Base-by-base conservation (phyloP, 306 rosid genomes). In the Urtica urens region DNA sequence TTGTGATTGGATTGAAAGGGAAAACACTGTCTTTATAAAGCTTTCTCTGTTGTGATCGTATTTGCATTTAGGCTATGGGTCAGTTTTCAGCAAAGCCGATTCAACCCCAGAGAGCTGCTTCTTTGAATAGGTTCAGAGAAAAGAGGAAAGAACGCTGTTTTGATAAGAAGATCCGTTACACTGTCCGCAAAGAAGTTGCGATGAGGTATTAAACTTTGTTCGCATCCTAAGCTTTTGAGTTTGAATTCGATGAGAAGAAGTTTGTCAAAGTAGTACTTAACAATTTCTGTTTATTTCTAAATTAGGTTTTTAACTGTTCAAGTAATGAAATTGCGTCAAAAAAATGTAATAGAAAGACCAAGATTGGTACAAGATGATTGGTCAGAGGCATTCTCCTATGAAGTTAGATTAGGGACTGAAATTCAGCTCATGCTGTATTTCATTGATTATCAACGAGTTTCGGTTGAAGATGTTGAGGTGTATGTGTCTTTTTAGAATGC, bases 71-170 rank as follows among this genome's bases (percentile, higher is more conserved):
- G 81, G 77, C 63, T 44, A 17, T 51, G 7, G 53, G 41, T 46
- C 77, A 72, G 55, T 66, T 62, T 54, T 39, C 58, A 17, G 58
- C 46, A 19, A 70, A 67, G 55, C 66, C 73, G 17, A 67, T 44
- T 35, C 76, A 69, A 65, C 73, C 81, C 1, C 77, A 75, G 15
- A 66, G 81, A 66, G 77, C 73, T 53, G 81, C 81, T 44, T 75
- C 81, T 26, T 49, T 75, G 53, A 75, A 50, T 40, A 53, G 81
- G 56, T 75, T 75, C 47, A 57, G 81, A 9, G 77, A 75, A 67
- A 75, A 75, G 67, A 66, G 81, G 53, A 75, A 75, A 62, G 81
- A 75, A 23, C 61, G 81, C 49, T 70, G 77, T 54, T 75, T 69
- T 41, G 81, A 70, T 51, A 75, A 70, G 59, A 75, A 75, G 46